phyloP scores from a whole-genome alignment of 345 rosid genomes.

The Eucalyptus shirleyi region DNA sequence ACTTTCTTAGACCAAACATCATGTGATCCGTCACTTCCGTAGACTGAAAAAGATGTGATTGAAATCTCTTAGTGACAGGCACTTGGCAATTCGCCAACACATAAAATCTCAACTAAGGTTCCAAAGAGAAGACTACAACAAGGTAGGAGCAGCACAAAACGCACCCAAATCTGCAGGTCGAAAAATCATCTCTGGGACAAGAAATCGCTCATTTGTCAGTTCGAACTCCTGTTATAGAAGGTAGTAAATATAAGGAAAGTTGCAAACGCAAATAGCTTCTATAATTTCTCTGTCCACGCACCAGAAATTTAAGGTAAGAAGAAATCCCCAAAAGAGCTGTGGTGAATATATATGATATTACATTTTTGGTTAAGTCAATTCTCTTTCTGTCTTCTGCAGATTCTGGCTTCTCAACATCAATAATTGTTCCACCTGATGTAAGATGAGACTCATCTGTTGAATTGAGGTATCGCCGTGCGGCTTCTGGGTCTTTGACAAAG shows the following conservation, averaged over 20 bases:
- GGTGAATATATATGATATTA: not conserved
- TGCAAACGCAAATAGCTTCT: not conserved
- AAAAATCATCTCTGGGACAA: slow-evolving; percentile 93
- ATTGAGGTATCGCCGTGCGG: slow-evolving; percentile 35
- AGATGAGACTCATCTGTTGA: slow-evolving; percentile 1
- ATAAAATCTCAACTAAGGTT: not conserved
- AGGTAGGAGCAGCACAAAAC: not conserved
- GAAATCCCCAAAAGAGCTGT: not conserved
- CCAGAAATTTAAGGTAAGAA: not conserved
- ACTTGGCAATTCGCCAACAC: not conserved
- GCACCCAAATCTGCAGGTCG: slow-evolving; percentile 90
- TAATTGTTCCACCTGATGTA: slow-evolving; percentile 1
- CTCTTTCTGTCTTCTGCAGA: slow-evolving; percentile 30
- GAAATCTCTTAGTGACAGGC: not conserved
- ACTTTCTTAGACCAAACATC: not conserved
- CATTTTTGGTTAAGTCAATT: slow-evolving; percentile 63
- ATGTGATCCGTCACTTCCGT: not conserved
- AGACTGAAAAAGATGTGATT: not conserved
- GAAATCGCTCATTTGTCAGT: slow-evolving; percentile 84
- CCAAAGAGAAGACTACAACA: not conserved
- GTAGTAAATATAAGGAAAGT: not conserved
- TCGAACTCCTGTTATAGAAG: slow-evolving; percentile 69
- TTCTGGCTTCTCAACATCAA: slow-evolving; percentile 12
- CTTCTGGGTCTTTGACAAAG: slow-evolving; percentile 61
- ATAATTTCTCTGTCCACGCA: not conserved